Evolutionary conservation across 805 yeast genomes (phyloP).

Genomic region (Saturnispora silvae): DNA sequence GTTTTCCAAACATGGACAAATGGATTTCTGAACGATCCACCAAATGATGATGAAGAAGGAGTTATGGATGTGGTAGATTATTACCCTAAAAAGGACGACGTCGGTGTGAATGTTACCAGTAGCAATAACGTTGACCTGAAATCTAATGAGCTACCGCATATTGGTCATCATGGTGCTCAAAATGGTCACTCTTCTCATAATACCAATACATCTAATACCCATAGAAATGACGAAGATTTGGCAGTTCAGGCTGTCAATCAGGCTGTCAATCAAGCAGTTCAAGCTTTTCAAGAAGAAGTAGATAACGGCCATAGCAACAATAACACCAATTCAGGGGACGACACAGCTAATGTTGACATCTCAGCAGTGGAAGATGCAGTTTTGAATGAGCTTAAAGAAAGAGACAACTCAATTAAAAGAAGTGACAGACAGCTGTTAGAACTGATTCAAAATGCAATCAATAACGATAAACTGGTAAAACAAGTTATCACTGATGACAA

Average conservation of each 20-base stretch:
- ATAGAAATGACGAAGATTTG: constrained; percentile 20
- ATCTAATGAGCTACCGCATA: not conserved
- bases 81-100: not conserved
- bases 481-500: not conserved
- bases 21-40: constrained; percentile 36
- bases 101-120: not conserved
- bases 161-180: not conserved
- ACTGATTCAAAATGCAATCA: constrained; percentile 6
- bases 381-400: not conserved
- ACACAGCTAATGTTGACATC: constrained; percentile 10
- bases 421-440: constrained; percentile 3
- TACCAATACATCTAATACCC: not conserved
- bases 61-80: constrained; percentile 10
- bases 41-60: constrained; percentile 5
- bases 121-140: not conserved
- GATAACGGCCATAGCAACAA: constrained; percentile 13
- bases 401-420: constrained; percentile 1
- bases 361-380: constrained; percentile 25
- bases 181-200: not conserved
- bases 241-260: constrained; percentile 24
- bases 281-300: constrained; percentile 11
- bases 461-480: constrained; percentile 2
- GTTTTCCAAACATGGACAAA: constrained; percentile 48
- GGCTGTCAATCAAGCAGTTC: constrained; percentile 11
- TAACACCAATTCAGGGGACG: too few species aligned